These are phyloP conservation scores for Thielaviopsis euricoi DNA, from an alignment of 2,329 filamentous ascomycete genomes.

Conservation along the genomic window DNA sequence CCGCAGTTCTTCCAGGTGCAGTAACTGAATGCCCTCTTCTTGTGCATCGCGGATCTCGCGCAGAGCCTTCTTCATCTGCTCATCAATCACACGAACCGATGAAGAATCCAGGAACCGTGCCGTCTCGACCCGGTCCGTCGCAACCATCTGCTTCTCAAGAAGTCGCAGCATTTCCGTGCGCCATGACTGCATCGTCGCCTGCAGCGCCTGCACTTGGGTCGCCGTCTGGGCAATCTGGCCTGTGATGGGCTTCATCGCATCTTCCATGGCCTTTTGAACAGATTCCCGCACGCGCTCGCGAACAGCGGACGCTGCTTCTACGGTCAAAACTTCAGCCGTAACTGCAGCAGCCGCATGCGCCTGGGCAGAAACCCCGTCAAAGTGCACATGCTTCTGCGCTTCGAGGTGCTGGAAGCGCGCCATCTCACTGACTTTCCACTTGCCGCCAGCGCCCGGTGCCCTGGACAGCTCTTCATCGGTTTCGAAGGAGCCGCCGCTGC, in stretches of 20 bases:
- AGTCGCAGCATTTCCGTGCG: neutral
- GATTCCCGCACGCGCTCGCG: neutral
- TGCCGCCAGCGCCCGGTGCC: neutral
- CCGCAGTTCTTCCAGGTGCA: neutral
- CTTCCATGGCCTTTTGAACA: neutral
- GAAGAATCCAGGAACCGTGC: neutral
- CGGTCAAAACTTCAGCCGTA: neutral
- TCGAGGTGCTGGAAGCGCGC: neutral
- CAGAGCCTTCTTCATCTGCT: neutral
- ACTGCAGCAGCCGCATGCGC: neutral
- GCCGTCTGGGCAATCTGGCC: neutral
- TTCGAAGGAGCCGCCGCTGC: neutral
- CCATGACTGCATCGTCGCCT: neutral
- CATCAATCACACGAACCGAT: neutral
- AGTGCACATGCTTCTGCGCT: too few relatives aligned
- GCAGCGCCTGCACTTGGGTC: neutral
- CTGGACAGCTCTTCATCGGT: neutral
- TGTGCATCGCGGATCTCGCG: neutral
- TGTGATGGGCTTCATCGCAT: neutral
- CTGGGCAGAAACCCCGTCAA: neutral
- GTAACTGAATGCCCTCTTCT: neutral
- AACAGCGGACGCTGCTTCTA: neutral
- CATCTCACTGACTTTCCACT: neutral
- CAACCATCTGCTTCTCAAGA: neutral
- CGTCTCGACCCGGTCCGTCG: neutral